Conservation (phyloP, 2,329 filamentous ascomycete genomes). For the Exophiala viscosa region DNA sequence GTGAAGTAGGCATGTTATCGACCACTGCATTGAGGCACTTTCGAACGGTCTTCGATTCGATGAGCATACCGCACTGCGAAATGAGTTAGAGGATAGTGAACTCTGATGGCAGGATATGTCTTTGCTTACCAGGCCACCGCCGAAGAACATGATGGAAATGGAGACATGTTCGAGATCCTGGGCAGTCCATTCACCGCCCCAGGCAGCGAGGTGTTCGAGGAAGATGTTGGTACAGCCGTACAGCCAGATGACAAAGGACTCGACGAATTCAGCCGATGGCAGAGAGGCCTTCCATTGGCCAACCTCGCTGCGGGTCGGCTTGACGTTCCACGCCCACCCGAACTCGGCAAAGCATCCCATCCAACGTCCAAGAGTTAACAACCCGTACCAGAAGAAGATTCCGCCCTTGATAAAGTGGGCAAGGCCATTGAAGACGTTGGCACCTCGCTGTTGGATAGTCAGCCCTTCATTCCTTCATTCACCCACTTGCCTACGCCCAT, state of each 20-base stretch:
- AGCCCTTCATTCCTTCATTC: conserved; percentile 7
- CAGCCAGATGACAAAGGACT: conserved; percentile 83
- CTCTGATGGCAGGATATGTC: background rate
- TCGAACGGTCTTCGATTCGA: conserved; percentile 70
- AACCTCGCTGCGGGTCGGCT: conserved; percentile 57
- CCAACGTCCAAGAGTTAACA: conserved; percentile 84
- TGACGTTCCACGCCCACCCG: conserved; percentile 94
- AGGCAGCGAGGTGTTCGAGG: conserved; percentile 76
- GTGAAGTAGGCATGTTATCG: conserved; percentile 37
- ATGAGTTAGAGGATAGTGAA: background rate
- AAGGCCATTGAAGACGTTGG: conserved; percentile 72
- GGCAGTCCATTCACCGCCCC: conserved; percentile 67
- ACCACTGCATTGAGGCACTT: conserved; percentile 51
- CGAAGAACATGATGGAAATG: conserved; percentile 90
- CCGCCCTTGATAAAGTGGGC: conserved; percentile 94
- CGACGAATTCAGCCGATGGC: conserved; percentile 81
- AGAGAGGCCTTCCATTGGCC: conserved; percentile 58
- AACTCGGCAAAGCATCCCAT: conserved; percentile 84
- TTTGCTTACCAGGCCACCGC: conserved; percentile 69
- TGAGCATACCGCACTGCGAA: conserved; percentile 71
- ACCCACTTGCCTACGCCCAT: background rate
- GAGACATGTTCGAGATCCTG: conserved; percentile 88
- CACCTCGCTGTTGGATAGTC: conserved; percentile 38
- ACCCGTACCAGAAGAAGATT: conserved; percentile 90
- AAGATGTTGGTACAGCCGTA: conserved; percentile 91